Percentiles rank a stretch among this genome's conserved stretches.
phyloP scores from a whole-genome alignment of 2,329 filamentous ascomycete genomes.

The Scedosporium dehoogii region DNA sequence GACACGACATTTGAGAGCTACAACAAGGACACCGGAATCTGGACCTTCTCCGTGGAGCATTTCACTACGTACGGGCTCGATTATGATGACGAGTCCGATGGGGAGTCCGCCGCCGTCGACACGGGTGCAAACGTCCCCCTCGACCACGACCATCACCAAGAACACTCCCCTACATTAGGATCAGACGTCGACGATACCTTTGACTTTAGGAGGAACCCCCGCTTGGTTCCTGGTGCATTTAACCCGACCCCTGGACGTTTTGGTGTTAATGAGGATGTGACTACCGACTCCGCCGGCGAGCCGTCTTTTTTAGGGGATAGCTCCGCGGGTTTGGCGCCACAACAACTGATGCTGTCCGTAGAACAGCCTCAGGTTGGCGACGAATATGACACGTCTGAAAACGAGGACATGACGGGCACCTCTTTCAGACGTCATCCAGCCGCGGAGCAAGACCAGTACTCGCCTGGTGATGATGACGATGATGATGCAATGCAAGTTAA shows the following conservation, averaged over 20 bases:
- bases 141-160: slow-evolving; percentile 8
- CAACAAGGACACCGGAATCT: slow-evolving; percentile 67
- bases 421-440: slow-evolving; percentile 63
- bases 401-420: slow-evolving; percentile 69
- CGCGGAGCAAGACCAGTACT: slow-evolving; percentile 59
- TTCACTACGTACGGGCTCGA: slow-evolving; percentile 93
- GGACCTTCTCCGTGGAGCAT: slow-evolving; percentile 90
- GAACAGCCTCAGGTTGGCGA: slow-evolving; percentile 51
- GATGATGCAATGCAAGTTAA: slow-evolving; percentile 32
- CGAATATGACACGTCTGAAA: slow-evolving; percentile 66
- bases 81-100: slow-evolving; percentile 63
- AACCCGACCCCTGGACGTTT: slow-evolving; percentile 42
- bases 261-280: background rate
- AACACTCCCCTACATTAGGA: slow-evolving; percentile 8
- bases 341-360: slow-evolving; percentile 47
- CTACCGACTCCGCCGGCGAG: slow-evolving; percentile 35
- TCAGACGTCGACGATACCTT: slow-evolving; percentile 42
- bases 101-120: slow-evolving; percentile 24
- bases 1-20: slow-evolving; percentile 80
- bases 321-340: slow-evolving; percentile 72
- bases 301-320: slow-evolving; percentile 90
- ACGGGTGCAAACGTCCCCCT: slow-evolving; percentile 8
- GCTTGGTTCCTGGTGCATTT: slow-evolving; percentile 69
- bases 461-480: slow-evolving; percentile 41
- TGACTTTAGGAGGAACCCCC: slow-evolving; percentile 39